These are phyloP conservation scores for Pulicaria dysenterica DNA, from an alignment of 129 eudicot species.

Conservation along the genomic window DNA sequence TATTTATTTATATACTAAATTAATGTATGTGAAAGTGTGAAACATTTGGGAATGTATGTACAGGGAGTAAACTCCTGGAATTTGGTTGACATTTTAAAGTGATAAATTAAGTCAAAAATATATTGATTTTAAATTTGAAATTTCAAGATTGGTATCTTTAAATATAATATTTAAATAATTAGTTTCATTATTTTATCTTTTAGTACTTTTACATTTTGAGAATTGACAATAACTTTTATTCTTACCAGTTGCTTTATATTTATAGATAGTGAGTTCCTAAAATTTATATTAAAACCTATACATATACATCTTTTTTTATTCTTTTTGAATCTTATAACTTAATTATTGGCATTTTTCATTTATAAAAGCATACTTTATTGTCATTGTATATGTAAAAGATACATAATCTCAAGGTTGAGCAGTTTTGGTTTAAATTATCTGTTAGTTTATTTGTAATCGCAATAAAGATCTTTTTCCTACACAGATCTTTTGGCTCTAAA, in stretches of 20 bases:
- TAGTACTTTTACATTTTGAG: background rate
- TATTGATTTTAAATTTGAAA: conserved; percentile 24
- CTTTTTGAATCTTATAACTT: too few relatives aligned
- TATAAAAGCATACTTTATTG: too few relatives aligned
- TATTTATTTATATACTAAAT: background rate
- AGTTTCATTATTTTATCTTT: background rate
- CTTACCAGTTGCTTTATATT: background rate
- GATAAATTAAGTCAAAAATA: conserved; percentile 20
- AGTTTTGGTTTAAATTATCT: too few relatives aligned
- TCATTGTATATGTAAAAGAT: too few relatives aligned
- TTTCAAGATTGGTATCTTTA: conserved; percentile 26
- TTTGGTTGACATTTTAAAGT: conserved; percentile 37
- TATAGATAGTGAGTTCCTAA: too few relatives aligned
- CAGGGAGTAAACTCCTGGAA: conserved; percentile 31
- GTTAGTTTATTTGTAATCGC: too few relatives aligned
- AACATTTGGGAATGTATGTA: conserved; percentile 30
- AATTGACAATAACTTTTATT: background rate
- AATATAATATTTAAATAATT: conserved; percentile 1
- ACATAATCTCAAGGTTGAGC: too few relatives aligned
- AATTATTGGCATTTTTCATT: too few relatives aligned
- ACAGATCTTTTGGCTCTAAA: too few relatives aligned
- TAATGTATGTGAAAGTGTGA: background rate
- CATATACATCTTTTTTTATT: too few relatives aligned
- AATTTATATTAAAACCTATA: too few relatives aligned
- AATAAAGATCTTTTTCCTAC: too few relatives aligned